Evolutionary conservation across 2,329 filamentous ascomycete species (phyloP).

Genomic region (Cytospora paraplurivora): DNA sequence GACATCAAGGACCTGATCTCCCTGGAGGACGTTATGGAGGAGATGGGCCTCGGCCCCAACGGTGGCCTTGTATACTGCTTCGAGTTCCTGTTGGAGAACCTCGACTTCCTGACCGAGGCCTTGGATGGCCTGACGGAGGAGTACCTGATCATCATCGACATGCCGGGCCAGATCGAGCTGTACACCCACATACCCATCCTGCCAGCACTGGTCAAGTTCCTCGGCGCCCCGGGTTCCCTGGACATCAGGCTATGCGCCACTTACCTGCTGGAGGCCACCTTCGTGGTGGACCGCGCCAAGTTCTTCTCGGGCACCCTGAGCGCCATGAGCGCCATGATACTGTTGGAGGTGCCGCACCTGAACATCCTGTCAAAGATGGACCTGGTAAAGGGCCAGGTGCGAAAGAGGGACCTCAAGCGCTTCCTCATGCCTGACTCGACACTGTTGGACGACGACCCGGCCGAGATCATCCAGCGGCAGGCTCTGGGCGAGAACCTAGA

Average conservation of each 20-base stretch:
- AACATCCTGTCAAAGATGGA: slow-evolving; percentile 99
- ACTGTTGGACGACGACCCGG: slow-evolving; percentile 78
- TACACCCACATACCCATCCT: slow-evolving; percentile 96
- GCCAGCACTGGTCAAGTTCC: slow-evolving; percentile 77
- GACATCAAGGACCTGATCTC: slow-evolving; percentile 96
- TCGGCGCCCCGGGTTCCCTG: slow-evolving; percentile 76
- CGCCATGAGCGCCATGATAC: slow-evolving; percentile 98
- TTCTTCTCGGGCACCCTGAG: slow-evolving; percentile 95
- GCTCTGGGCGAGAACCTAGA: slow-evolving; percentile 50
- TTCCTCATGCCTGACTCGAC: slow-evolving; percentile 86
- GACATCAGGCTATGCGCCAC: slow-evolving; percentile 92
- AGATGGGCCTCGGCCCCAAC: slow-evolving; percentile 87
- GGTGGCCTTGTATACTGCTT: slow-evolving; percentile 95
- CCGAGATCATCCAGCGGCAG: slow-evolving; percentile 49
- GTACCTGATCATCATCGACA: slow-evolving; percentile 96
- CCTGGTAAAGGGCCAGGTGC: slow-evolving; percentile 85
- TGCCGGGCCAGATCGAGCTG: slow-evolving; percentile 97
- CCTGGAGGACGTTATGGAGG: slow-evolving; percentile 95
- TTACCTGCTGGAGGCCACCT: slow-evolving; percentile 93
- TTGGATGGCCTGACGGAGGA: slow-evolving; percentile 88
- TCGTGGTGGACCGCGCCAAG: slow-evolving; percentile 93
- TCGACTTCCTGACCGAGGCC: slow-evolving; percentile 85
- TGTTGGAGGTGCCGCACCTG: slow-evolving; percentile 95
- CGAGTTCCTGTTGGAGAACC: slow-evolving; percentile 91
- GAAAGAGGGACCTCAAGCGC: slow-evolving; percentile 83